These are phyloP conservation scores for Trametes pubescens DNA, from an alignment of 1,284 basidiomycete genomes.

Conservation along the genomic window DNA sequence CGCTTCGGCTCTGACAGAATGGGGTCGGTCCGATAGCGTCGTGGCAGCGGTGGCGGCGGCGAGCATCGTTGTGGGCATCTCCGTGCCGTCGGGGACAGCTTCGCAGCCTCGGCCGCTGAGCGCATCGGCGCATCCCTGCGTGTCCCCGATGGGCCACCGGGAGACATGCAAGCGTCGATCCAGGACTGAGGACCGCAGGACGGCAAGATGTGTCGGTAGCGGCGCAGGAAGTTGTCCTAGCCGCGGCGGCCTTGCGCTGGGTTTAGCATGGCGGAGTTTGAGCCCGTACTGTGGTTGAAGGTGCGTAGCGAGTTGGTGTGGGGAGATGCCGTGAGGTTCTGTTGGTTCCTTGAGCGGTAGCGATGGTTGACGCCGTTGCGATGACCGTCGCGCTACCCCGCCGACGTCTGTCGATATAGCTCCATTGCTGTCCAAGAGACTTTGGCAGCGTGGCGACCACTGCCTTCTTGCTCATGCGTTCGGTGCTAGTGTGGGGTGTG, in stretches of 20 bases:
- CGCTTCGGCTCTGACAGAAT: not conserved
- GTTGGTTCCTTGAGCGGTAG: not conserved
- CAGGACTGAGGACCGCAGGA: too few relatives aligned
- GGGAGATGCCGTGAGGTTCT: constrained; percentile 1
- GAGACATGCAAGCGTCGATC: not conserved
- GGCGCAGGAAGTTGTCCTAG: too few relatives aligned
- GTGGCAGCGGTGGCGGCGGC: not conserved
- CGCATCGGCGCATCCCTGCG: not conserved
- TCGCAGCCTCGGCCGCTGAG: not conserved
- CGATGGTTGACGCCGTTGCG: not conserved
- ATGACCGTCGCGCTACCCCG: not conserved
- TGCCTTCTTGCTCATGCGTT: not conserved
- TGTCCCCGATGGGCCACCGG: not conserved
- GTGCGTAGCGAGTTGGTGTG: not conserved
- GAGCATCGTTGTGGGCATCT: not conserved
- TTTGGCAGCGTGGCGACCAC: not conserved
- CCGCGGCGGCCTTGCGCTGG: too few relatives aligned
- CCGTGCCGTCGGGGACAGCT: not conserved
- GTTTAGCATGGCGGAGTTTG: not conserved
- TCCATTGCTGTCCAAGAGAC: not conserved
- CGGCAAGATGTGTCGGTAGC: too few relatives aligned
- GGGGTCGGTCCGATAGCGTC: not conserved
- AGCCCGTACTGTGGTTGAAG: not conserved
- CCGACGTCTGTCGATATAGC: not conserved
- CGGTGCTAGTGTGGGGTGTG: too few relatives aligned